phyloP scores from a whole-genome alignment of 225 moss, liverwort and hornwort species.

The Polytrichum commune region DNA sequence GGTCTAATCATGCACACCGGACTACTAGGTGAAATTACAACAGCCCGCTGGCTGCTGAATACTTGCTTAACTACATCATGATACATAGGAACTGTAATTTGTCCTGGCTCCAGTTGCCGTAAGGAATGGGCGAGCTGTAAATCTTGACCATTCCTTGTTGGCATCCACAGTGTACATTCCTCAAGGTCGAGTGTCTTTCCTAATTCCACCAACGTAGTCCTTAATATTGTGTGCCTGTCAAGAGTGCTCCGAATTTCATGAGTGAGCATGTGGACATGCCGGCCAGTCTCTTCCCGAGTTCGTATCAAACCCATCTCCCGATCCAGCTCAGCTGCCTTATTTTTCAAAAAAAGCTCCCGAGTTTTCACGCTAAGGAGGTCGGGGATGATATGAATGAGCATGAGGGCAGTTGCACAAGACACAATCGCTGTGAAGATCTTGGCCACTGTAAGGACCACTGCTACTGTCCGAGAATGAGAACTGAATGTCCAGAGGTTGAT shows the following conservation, averaged over 20 bases:
- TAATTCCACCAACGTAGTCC: slow-evolving; percentile 54
- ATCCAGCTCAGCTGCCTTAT: slow-evolving; percentile 65
- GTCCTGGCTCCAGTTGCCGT: slow-evolving; percentile 42
- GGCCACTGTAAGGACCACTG: slow-evolving; percentile 56
- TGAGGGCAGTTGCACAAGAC: slow-evolving; percentile 66
- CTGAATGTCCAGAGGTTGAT: slow-evolving; percentile 67
- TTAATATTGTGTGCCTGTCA: slow-evolving; percentile 52
- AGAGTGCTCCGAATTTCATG: slow-evolving; percentile 59
- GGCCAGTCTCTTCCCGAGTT: slow-evolving; percentile 48
- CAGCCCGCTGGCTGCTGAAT: slow-evolving; percentile 54
- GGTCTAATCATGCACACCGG: slow-evolving; percentile 52
- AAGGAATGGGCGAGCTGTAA: slow-evolving; percentile 52
- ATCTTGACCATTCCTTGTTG: slow-evolving; percentile 45
- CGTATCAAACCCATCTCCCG: slow-evolving; percentile 60
- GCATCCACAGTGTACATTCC: slow-evolving; percentile 73
- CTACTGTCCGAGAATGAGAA: slow-evolving; percentile 57
- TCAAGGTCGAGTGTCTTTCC: slow-evolving; percentile 54
- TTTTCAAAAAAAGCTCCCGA: slow-evolving; percentile 61
- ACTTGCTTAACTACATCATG: slow-evolving; percentile 56
- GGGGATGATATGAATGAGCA: slow-evolving; percentile 68
- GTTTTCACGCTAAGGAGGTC: slow-evolving; percentile 64
- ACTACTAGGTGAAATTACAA: slow-evolving; percentile 57
- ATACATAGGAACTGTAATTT: slow-evolving; percentile 30
- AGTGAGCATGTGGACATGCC: slow-evolving; percentile 59
- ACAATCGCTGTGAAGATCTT: slow-evolving; percentile 62